Evolutionary conservation across 1,284 basidiomycete species (phyloP).

Genomic region (Exobasidium cylindrosporum): DNA sequence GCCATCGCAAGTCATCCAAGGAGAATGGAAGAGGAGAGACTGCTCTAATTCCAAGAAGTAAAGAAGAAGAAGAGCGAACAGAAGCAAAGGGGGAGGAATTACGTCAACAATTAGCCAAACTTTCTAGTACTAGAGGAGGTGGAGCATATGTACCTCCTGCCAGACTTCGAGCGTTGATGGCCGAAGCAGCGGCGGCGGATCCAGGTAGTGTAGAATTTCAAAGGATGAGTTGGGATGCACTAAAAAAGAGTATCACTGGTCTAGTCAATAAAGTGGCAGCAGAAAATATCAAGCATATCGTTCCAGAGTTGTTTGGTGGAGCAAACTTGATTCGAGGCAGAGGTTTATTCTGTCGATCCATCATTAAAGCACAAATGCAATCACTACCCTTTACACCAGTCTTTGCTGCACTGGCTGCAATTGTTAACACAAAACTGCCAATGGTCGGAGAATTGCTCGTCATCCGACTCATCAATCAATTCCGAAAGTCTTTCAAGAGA

Average conservation of each 20-base stretch:
- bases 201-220: slow-evolving; percentile 90
- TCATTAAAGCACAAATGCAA: slow-evolving; percentile 96
- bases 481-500: slow-evolving; percentile 87
- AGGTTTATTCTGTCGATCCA: slow-evolving; percentile 64
- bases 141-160: slow-evolving; percentile 97
- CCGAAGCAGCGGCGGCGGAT: slow-evolving; percentile 71
- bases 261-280: slow-evolving; percentile 87
- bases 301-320: slow-evolving; percentile 68
- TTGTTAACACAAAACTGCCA: slow-evolving; percentile 96
- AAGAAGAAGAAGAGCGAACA: neutral
- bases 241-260: slow-evolving; percentile 97
- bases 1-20: neutral
- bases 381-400: slow-evolving; percentile 97
- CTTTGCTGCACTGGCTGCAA: slow-evolving; percentile 87
- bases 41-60: neutral
- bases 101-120: slow-evolving; percentile 40
- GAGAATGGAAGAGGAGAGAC: neutral
- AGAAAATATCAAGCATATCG: slow-evolving; percentile 92
- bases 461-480: slow-evolving; percentile 86
- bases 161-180: slow-evolving; percentile 79
- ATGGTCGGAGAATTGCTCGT: slow-evolving; percentile 91
- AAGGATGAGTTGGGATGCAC: slow-evolving; percentile 90
- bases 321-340: slow-evolving; percentile 53
- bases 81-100: slow-evolving; percentile 36
- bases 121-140: slow-evolving; percentile 66